Conservation (phyloP, 1,284 basidiomycete species). For the Trichosporon sp. region DNA sequence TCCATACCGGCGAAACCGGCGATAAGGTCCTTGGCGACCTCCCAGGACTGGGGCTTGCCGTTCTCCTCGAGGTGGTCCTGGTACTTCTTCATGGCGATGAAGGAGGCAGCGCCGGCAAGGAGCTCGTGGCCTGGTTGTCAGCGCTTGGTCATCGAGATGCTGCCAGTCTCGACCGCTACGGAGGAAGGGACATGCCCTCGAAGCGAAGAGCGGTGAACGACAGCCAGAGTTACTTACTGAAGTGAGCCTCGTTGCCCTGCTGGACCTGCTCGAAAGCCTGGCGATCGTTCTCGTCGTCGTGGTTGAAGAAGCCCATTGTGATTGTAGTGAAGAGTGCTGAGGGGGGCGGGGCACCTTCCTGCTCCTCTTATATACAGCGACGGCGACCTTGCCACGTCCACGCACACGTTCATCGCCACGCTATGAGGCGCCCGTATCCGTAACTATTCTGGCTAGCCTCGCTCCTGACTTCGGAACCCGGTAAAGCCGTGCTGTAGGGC, state of each 20-base stretch:
- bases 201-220: no score
- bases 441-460: not conserved
- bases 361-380: conserved; percentile 1
- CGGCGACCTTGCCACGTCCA: not conserved
- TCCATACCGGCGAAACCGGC: conserved; percentile 43
- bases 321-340: not conserved
- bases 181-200: no score
- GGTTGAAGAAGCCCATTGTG: conserved; percentile 38
- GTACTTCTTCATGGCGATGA: conserved; percentile 43
- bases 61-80: conserved; percentile 40
- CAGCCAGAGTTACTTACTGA: conserved; percentile 26
- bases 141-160: not conserved
- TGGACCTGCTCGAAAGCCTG: conserved; percentile 34
- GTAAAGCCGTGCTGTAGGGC: not conserved
- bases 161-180: no score
- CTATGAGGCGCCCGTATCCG: not conserved
- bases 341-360: not conserved
- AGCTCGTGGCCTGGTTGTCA: conserved; percentile 27
- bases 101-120: conserved; percentile 37
- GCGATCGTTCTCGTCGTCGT: conserved; percentile 38
- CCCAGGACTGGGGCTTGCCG: conserved; percentile 34
- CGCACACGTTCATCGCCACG: not conserved
- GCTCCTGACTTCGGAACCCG: not conserved
- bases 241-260: conserved; percentile 26
- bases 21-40: conserved; percentile 42